Base-by-base conservation (phyloP, 2,329 filamentous ascomycete genomes). In the Bipolaris victoriae region DNA sequence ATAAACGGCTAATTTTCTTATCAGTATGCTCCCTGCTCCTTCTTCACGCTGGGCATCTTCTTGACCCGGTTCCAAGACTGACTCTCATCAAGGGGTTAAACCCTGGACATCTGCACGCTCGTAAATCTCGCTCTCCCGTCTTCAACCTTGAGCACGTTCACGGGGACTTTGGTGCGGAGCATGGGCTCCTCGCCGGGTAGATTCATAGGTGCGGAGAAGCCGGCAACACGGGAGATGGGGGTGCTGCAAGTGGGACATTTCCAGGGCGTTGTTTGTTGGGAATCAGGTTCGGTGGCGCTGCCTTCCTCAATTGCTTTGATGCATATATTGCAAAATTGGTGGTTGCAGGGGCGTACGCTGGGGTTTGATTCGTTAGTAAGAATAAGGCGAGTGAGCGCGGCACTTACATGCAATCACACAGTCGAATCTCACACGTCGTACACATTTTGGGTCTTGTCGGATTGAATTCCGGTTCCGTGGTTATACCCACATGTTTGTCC, bases 361-460 rank as follows among this genome's bases (percentile, higher is more conserved):
- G 37, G 18, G 1, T 33, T 31, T 18, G 16, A 13, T 45, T 18
- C 2, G 10, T 46, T 10, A 46, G 16, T 33, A 16, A 3, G n/a
- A 16, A n/a, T 15, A 13, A 26, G 7, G 29, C 3, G 5, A 24
- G 10, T 16, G 3, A 16, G 5, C 3, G 1, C 29, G 29, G 10
- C 29, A 40, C 36, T 22, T 22, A 41, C 48, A 51, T 43, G 48
- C 48, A 51, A 10, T 51, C 48, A 1, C 48, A 51, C 7, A 51
- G 13, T 0, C 48, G 7, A 0, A 31, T 5, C 3, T 50, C 48
- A 16, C 50, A 52, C 2, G 35, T 35, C 4, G 18, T 24, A n/a
- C 43, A 40, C 18, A 53, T 48, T 10, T 48, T 53, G 0, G 43
- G 43, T 5, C 33, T 50, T 4, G 11, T n/a, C 0, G 48, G 48